Base-by-base conservation (phyloP, 768 basidiomycete genomes). In the Tricholoma terreum region DNA sequence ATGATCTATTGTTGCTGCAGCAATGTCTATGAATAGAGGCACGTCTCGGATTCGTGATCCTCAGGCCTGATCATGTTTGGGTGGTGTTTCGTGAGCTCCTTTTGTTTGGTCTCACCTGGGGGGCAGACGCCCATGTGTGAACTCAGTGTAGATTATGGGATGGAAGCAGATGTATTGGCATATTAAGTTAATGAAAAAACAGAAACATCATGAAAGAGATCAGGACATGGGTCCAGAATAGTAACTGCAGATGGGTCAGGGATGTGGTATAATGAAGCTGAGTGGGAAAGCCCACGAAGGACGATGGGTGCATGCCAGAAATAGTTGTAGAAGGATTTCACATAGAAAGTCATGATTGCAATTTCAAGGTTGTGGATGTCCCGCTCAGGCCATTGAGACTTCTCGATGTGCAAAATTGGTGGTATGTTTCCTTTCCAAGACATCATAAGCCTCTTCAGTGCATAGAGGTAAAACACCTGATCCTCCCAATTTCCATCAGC, bases 401-500 rank as follows among this genome's bases (percentile, higher is more conserved):
- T 42, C 40, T 52, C 52, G 1, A n/a, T 10, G 2, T 27, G 22
- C 12, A 52, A 27, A 11, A 52, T 52, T 2, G 22, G 4, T 0
- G 36, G 35, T 4, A 52, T 6, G 0, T 27, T 34, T 21, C 51
- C 52, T 14, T 17, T 4, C 52, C 52, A 52, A 11, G 6, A 4
- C n/a, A 42, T 38, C 35, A 52, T 52, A 9, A 52, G 24, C 15
- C 27, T 40, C 36, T 42, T 35, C 9, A 52, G 15, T 1, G 22
- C 52, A 27, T 36, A 21, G 4, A 52, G 11, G 24, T 36, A 52
- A 2, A 22, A 21, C 8, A 42, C 50, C 9, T 14, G 24, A 17
- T 62, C 53, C 2, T 57, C 21, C 6, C 11, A 7, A 27, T 58
- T 22, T 4, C 42, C 14, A 15, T 51, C 49, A 6, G 54, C 59